Percentiles rank a stretch among this genome's conserved stretches.
Evolutionary conservation across 805 yeast species (phyloP).

Genomic region (Lipomyces chichibuensis): DNA sequence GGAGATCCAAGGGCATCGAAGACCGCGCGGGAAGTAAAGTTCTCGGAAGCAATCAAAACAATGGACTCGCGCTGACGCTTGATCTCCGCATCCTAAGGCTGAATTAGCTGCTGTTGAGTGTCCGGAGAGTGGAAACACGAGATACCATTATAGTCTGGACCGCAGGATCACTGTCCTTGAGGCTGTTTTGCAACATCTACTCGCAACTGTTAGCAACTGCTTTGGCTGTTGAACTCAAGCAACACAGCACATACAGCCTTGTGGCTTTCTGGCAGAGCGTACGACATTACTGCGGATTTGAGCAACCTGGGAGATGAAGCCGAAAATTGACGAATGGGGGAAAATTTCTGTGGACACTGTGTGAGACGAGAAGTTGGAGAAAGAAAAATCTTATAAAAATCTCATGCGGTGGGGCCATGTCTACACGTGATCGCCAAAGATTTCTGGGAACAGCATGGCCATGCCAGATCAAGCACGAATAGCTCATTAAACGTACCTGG

Average conservation of each 20-base stretch:
- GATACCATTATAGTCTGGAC: constrained; percentile 46
- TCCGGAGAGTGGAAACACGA: not conserved
- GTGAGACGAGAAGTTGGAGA: not conserved
- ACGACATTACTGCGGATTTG: constrained; percentile 25
- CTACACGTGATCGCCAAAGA: not conserved
- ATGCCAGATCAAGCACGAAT: not conserved
- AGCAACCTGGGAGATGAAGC: not conserved
- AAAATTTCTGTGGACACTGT: not conserved
- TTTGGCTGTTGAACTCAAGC: not conserved
- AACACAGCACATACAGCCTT: constrained; percentile 22
- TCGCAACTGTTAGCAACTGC: not conserved
- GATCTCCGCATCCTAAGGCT: constrained; percentile 62
- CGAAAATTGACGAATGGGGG: not conserved
- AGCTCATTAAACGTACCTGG: constrained; percentile 4
- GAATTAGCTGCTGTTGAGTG: not conserved
- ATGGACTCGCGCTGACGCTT: constrained; percentile 92
- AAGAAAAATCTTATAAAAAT: constrained; percentile 5
- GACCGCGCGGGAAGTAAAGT: constrained; percentile 94
- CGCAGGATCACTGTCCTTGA: constrained; percentile 46
- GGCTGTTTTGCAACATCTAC: constrained; percentile 41
- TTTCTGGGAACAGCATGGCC: not conserved
- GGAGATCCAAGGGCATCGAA: constrained; percentile 96
- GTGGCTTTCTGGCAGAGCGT: constrained; percentile 36
- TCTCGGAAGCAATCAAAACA: constrained; percentile 94
- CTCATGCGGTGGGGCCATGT: constrained; percentile 1